Percentiles rank a stretch among this genome's conserved stretches.
These are phyloP conservation scores for Moesziomyces sp. DNA, from an alignment of 1,284 basidiomycete species.

Conservation along the genomic window DNA sequence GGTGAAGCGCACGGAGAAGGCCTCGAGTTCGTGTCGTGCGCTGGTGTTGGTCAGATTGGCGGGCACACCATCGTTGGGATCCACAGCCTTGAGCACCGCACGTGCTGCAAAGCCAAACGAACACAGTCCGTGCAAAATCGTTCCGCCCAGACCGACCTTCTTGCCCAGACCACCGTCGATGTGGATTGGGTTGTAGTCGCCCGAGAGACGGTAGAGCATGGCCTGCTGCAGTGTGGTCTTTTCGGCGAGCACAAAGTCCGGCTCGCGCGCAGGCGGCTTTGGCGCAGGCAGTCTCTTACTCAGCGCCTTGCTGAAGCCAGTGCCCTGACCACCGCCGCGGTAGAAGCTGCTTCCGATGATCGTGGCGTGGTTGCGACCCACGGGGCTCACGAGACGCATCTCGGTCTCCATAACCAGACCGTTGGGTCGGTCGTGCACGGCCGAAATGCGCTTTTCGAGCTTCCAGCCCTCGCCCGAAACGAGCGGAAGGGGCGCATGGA, in stretches of 20 bases:
- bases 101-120: constrained; percentile 55
- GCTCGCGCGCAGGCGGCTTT: constrained; percentile 43
- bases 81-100: constrained; percentile 53
- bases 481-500: constrained; percentile 63
- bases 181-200: constrained; percentile 62
- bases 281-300: constrained; percentile 33
- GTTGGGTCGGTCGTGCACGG: constrained; percentile 56
- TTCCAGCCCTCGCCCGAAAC: constrained; percentile 59
- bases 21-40: constrained; percentile 29
- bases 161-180: constrained; percentile 57
- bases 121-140: constrained; percentile 63
- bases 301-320: constrained; percentile 48
- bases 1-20: constrained; percentile 57
- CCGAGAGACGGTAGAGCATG: constrained; percentile 56
- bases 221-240: constrained; percentile 51
- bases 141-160: constrained; percentile 54
- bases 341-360: constrained; percentile 60
- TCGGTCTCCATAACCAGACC: constrained; percentile 61
- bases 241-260: constrained; percentile 47
- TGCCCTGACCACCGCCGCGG: constrained; percentile 59
- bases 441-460: constrained; percentile 51
- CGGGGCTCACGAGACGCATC: constrained; percentile 49
- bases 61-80: constrained; percentile 47
- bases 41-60: constrained; percentile 19
- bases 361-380: constrained; percentile 49